Conservation (phyloP, 192 early-diverging fungal species). For the Dispira parvispora region DNA sequence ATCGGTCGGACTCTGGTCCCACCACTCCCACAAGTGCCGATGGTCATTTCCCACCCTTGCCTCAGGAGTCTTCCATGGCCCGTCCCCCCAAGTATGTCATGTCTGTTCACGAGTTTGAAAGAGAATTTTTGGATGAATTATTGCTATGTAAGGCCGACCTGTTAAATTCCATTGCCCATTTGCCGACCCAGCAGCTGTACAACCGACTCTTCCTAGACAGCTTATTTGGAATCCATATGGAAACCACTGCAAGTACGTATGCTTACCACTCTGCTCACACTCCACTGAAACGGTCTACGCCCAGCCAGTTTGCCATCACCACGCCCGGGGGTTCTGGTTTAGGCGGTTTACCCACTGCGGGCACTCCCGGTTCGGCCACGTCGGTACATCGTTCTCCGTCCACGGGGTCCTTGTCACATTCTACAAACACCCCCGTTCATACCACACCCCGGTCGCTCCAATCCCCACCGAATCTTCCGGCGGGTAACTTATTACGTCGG, state of each 20-base stretch:
- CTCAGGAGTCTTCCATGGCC: not conserved
- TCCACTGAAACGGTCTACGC: not conserved
- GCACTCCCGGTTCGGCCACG: not conserved
- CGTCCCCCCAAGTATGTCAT: not conserved
- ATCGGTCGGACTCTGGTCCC: not conserved
- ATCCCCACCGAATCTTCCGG: not conserved
- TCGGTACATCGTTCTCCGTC: slow-evolving; percentile 2
- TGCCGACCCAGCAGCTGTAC: slow-evolving; percentile 5
- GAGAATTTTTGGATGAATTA: slow-evolving; percentile 6
- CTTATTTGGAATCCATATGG: not conserved
- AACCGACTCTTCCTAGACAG: slow-evolving; percentile 6
- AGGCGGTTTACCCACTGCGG: not conserved
- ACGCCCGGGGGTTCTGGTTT: not conserved
- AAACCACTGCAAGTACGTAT: not conserved
- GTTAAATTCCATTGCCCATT: not conserved
- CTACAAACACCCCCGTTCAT: not conserved
- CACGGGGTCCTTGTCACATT: not conserved
- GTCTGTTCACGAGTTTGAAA: not conserved
- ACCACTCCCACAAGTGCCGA: not conserved
- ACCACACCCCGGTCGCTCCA: not conserved
- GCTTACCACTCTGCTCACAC: not conserved
- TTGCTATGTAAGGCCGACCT: not conserved
- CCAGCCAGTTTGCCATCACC: not conserved
- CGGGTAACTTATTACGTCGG: not conserved
- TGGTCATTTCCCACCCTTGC: not conserved